A percentile compares a stretch with the other conserved stretches of the same genome.
phyloP scores from a whole-genome alignment of 768 basidiomycete species.

The Polyporus arcularius region DNA sequence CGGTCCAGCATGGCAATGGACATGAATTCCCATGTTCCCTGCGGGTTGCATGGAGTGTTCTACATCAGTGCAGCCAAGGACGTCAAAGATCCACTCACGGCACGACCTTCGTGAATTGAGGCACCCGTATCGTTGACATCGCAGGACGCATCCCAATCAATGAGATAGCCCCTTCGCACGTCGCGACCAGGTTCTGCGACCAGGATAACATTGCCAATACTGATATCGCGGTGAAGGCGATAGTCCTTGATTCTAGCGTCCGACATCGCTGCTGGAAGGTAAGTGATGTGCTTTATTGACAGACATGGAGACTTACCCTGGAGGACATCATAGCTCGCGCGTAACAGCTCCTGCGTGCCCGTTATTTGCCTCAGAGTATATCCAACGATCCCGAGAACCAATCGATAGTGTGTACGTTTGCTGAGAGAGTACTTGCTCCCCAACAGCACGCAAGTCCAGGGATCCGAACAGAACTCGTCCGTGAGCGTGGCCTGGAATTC shows the following conservation, averaged over 20 bases:
- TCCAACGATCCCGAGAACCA: conserved; percentile 4
- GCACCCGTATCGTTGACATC: neutral
- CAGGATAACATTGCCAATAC: conserved; percentile 10
- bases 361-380: neutral
- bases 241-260: neutral
- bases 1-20: neutral
- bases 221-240: conserved; percentile 12
- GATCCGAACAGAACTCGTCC: neutral
- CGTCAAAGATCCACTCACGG: neutral
- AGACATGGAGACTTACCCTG: no score
- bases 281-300: no score
- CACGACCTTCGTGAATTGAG: neutral
- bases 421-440: neutral
- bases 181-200: neutral
- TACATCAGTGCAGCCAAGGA: no score
- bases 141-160: conserved; percentile 13
- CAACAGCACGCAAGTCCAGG: neutral
- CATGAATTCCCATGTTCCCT: conserved; percentile 18
- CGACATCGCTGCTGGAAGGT: neutral
- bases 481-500: neutral
- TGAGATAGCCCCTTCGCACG: neutral
- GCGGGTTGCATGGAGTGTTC: no score
- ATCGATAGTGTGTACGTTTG: conserved; percentile 4
- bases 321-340: neutral
- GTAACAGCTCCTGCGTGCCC: conserved; percentile 9